These are phyloP conservation scores for Globisporangium mamillatum DNA, from an alignment of 352 stramenopile genomes.

Conservation along the genomic window DNA sequence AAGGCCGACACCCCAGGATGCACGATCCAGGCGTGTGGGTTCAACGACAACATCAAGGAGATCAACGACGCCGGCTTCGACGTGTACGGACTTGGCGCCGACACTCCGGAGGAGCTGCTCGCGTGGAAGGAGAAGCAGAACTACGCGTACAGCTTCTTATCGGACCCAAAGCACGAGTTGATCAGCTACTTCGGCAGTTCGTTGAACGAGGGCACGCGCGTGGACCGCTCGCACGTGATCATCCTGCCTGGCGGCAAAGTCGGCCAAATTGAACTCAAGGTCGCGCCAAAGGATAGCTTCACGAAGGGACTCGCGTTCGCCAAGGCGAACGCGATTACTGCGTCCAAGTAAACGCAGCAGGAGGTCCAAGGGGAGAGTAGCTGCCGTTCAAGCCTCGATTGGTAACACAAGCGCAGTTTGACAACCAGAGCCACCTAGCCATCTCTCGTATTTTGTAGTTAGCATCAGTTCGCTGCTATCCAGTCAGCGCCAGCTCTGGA, in stretches of 20 bases:
- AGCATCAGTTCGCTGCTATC: background rate
- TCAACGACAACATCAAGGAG: conserved; percentile 78
- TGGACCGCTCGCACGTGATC: conserved; percentile 85
- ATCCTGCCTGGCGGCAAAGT: conserved; percentile 71
- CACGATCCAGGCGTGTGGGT: conserved; percentile 80
- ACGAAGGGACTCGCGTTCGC: conserved; percentile 71
- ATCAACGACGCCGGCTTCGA: conserved; percentile 78
- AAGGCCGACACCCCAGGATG: conserved; percentile 84
- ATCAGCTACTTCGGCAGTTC: conserved; percentile 83
- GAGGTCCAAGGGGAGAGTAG: background rate
- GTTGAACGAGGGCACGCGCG: conserved; percentile 45
- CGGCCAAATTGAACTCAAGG: conserved; percentile 67
- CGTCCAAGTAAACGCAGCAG: conserved; percentile 9
- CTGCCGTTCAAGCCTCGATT: background rate
- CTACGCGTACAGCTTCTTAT: conserved; percentile 80
- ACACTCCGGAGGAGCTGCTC: conserved; percentile 62
- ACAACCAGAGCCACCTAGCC: background rate
- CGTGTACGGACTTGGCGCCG: conserved; percentile 76
- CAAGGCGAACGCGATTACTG: conserved; percentile 16
- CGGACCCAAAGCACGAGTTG: conserved; percentile 72
- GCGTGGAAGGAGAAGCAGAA: conserved; percentile 79
- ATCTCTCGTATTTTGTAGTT: background rate
- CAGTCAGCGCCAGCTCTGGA: background rate
- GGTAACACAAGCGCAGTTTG: conserved; percentile 3
- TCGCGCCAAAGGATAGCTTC: conserved; percentile 80